Evolutionary conservation across 1,139 yeast genomes (phyloP).

Genomic region (Arxiozyma bovina): DNA sequence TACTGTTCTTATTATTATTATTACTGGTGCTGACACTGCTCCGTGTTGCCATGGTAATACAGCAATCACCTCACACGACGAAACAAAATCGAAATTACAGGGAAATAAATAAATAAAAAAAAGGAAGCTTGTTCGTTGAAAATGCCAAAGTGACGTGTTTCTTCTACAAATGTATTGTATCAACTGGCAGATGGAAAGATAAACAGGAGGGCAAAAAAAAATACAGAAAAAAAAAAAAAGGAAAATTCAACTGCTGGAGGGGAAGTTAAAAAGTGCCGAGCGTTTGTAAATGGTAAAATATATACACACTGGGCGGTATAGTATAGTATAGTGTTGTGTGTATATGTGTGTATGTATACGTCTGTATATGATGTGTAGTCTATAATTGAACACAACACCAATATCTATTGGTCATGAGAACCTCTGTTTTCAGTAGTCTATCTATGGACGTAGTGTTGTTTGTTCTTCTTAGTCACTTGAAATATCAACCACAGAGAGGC

Average conservation of each 20-base stretch:
- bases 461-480: background rate
- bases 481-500: background rate
- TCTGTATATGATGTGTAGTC: background rate
- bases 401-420: background rate
- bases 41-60: constrained; percentile 3
- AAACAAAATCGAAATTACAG: background rate
- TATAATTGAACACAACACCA: background rate
- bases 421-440: background rate
- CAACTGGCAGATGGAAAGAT: no score
- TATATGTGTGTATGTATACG: background rate
- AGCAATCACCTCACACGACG: constrained; percentile 1
- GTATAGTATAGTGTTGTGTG: background rate
- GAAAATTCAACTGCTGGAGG: no score
- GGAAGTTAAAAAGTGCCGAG: no score
- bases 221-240: no score
- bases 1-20: background rate
- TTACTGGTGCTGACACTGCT: background rate
- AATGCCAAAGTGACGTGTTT: no score
- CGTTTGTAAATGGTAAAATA: no score
- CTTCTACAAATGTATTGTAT: no score
- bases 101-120: no score
- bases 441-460: background rate
- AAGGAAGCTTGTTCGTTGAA: no score
- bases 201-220: background rate
- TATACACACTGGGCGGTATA: no score